These are phyloP conservation scores for Bacterosira constricta DNA, from an alignment of 108 stramenopile genomes.

Conservation along the genomic window DNA sequence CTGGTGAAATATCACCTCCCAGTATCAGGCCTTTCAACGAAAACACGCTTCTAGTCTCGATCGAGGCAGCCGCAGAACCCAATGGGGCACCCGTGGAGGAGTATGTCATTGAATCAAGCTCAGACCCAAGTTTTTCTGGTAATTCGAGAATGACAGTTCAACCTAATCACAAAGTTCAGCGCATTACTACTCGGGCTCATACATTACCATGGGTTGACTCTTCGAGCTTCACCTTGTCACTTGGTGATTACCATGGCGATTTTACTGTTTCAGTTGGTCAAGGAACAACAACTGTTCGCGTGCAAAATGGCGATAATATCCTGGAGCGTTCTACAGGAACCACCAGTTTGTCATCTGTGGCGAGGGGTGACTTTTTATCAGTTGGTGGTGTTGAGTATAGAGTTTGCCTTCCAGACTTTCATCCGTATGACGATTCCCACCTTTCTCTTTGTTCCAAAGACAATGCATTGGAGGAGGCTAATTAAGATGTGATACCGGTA, in stretches of 20 bases:
- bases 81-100: slow-evolving; percentile 54
- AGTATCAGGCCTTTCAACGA: slow-evolving; percentile 33
- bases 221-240: slow-evolving; percentile 62
- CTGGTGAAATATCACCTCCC: slow-evolving; percentile 32
- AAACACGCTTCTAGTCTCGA: slow-evolving; percentile 46
- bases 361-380: slow-evolving; percentile 60
- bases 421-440: slow-evolving; percentile 39
- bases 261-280: slow-evolving; percentile 48
- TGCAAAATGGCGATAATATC: slow-evolving; percentile 19
- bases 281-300: slow-evolving; percentile 32
- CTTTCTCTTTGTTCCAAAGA: slow-evolving; percentile 58
- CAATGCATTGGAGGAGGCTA: slow-evolving; percentile 34
- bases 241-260: slow-evolving; percentile 66
- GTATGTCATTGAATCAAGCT: slow-evolving; percentile 58
- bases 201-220: slow-evolving; percentile 52
- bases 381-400: slow-evolving; percentile 61
- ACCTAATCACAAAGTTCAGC: slow-evolving; percentile 50
- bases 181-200: slow-evolving; percentile 63
- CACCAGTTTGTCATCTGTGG: slow-evolving; percentile 38
- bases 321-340: slow-evolving; percentile 34
- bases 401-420: slow-evolving; percentile 49
- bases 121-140: slow-evolving; percentile 44
- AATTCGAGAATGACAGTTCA: slow-evolving; percentile 22
- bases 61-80: slow-evolving; percentile 42
- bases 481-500: too few relatives aligned